Percentiles rank a stretch among this genome's conserved stretches.
phyloP scores from a whole-genome alignment of 2,329 filamentous ascomycete genomes.

The Arthrinium puccinioides region DNA sequence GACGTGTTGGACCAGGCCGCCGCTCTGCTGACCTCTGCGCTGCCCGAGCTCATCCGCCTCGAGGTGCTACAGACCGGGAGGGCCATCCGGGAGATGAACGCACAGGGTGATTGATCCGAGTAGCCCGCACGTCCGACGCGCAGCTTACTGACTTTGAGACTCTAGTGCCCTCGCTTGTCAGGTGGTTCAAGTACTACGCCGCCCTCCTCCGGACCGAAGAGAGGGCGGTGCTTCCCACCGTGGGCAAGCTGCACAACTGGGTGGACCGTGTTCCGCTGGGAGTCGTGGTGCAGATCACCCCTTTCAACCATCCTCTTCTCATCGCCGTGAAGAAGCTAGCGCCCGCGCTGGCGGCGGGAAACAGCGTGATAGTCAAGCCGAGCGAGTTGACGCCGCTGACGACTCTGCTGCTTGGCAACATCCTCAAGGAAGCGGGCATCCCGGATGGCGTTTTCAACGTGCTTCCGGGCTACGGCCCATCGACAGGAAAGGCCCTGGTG shows the following conservation, averaged over 20 bases:
- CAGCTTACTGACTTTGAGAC: too few species aligned
- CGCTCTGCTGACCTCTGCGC: conserved; percentile 38
- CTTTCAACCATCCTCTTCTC: conserved; percentile 52
- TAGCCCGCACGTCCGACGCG: too few species aligned
- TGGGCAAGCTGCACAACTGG: conserved; percentile 52
- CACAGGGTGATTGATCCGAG: too few species aligned
- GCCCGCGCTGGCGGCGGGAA: conserved; percentile 52
- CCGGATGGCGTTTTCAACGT: conserved; percentile 64
- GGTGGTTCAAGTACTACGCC: conserved; percentile 68
- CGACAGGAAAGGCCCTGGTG: conserved; percentile 46
- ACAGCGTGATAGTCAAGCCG: conserved; percentile 53
- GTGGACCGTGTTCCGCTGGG: conserved; percentile 47
- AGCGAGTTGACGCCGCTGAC: conserved; percentile 57
- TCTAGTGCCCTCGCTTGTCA: conserved; percentile 55
- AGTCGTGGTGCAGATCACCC: conserved; percentile 49
- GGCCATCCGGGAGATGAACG: conserved; percentile 61
- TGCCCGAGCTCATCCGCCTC: conserved; percentile 51
- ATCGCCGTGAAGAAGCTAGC: conserved; percentile 55
- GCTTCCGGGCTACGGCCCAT: conserved; percentile 44
- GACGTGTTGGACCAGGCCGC: conserved; percentile 56
- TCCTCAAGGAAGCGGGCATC: conserved; percentile 61
- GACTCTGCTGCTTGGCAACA: conserved; percentile 48
- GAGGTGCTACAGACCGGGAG: conserved; percentile 65
- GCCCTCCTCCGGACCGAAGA: conserved; percentile 61
- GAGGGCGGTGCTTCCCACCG: conserved; percentile 57